phyloP scores from a whole-genome alignment of 306 rosid species.

The Begonia loranthoides region DNA sequence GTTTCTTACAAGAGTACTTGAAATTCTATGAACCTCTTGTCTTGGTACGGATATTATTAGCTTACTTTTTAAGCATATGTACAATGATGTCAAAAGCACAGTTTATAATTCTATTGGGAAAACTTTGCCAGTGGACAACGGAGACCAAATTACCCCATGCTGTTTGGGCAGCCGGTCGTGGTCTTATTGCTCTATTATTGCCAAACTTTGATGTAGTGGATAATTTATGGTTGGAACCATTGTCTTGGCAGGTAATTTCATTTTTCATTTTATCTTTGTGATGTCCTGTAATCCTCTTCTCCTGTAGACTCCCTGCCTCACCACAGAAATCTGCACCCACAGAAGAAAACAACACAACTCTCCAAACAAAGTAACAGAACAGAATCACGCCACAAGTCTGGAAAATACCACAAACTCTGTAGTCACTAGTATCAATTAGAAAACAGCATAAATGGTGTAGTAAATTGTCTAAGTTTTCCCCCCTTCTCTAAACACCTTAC shows the following conservation, averaged over 20 bases:
- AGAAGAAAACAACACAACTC: too few relatives aligned
- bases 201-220: constrained; percentile 87
- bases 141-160: constrained; percentile 91
- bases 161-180: constrained; percentile 98
- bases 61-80: not conserved
- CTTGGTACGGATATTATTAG: not conserved
- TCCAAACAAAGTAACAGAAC: too few relatives aligned
- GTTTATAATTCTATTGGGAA: constrained; percentile 12
- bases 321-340: too few relatives aligned
- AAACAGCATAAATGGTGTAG: too few relatives aligned
- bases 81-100: constrained; percentile 2
- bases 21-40: too few relatives aligned
- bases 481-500: too few relatives aligned
- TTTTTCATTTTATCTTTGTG: constrained; percentile 6
- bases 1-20: too few relatives aligned
- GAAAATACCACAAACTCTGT: too few relatives aligned
- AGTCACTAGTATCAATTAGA: too few relatives aligned
- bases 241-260: constrained; percentile 92
- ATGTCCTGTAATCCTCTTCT: not conserved
- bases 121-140: constrained; percentile 64
- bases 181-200: constrained; percentile 65
- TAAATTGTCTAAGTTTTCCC: too few relatives aligned
- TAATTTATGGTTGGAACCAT: constrained; percentile 90
- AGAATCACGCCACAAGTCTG: too few relatives aligned
- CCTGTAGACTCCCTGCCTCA: too few relatives aligned